A percentile compares a stretch with the other conserved stretches of the same genome.
Evolutionary conservation across 2,329 filamentous ascomycete species (phyloP).

Genomic region (Pseudogymnoascus sp.): DNA sequence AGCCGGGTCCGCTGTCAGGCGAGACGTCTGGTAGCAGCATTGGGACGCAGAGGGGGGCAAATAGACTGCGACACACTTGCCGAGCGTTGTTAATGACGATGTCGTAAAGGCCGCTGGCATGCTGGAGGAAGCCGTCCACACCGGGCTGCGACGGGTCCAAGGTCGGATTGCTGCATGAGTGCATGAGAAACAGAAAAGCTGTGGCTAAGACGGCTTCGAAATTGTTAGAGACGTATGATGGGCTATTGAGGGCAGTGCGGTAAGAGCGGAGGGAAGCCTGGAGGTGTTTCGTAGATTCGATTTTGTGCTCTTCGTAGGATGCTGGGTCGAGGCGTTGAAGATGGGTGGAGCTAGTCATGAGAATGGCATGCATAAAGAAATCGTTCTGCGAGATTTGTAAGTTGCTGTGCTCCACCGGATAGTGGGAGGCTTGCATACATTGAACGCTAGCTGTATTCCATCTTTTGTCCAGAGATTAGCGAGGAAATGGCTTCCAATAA

Average conservation of each 20-base stretch:
- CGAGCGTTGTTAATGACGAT: conserved; percentile 12
- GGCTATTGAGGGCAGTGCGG: conserved; percentile 11
- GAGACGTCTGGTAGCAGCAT: conserved; percentile 12
- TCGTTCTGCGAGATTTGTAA: conserved; percentile 12
- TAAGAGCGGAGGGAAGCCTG: conserved; percentile 16
- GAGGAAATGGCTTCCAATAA: conserved; percentile 3
- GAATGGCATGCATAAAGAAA: conserved; percentile 18
- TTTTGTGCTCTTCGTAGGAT: conserved; percentile 12
- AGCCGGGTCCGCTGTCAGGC: conserved; percentile 15
- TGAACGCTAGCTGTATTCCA: conserved; percentile 17
- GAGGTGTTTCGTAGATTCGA: conserved; percentile 13
- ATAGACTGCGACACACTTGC: conserved; percentile 2
- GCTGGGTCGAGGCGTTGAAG: neutral
- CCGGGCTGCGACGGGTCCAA: neutral
- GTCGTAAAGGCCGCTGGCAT: conserved; percentile 15
- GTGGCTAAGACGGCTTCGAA: conserved; percentile 18
- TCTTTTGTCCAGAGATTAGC: conserved; percentile 14
- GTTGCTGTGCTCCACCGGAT: no score
- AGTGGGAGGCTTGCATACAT: conserved; percentile 5
- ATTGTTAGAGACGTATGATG: conserved; percentile 10
- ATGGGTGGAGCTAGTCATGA: conserved; percentile 13
- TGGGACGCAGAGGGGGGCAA: conserved; percentile 12
- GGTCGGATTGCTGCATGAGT: neutral
- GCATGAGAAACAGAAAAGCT: conserved; percentile 17
- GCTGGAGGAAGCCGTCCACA: conserved; percentile 17